Percentiles rank a stretch among this genome's conserved stretches.
Conservation (phyloP, 1,139 yeast species). For the Taiozyma sp. region DNA sequence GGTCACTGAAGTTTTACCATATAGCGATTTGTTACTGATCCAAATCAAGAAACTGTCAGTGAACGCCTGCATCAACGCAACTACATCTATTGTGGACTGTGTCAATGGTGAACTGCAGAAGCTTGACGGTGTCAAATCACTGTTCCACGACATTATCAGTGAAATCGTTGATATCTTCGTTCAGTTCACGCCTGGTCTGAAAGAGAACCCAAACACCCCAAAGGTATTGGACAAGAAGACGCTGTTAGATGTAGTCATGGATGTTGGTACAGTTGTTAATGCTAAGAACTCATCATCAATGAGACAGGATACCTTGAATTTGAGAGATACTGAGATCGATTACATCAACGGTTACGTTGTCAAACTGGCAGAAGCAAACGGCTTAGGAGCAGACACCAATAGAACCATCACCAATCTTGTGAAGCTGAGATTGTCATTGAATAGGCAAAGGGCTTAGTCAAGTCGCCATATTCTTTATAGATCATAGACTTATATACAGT, state of each 20-base stretch:
- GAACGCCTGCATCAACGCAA: slow-evolving; percentile 80
- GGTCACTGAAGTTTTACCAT: slow-evolving; percentile 41
- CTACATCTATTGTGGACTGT: slow-evolving; percentile 73
- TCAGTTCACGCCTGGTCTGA: slow-evolving; percentile 26
- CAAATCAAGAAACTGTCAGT: slow-evolving; percentile 77
- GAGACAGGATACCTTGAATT: slow-evolving; percentile 66
- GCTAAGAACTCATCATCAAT: slow-evolving; percentile 74
- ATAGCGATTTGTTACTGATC: slow-evolving; percentile 50
- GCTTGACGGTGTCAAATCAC: slow-evolving; percentile 30
- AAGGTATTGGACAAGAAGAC: slow-evolving; percentile 37
- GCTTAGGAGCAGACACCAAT: slow-evolving; percentile 26
- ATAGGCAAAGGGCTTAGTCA: slow-evolving; percentile 9
- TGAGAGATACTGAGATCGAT: slow-evolving; percentile 69
- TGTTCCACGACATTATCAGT: slow-evolving; percentile 43
- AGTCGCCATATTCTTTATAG: not conserved
- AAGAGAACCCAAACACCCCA: slow-evolving; percentile 18
- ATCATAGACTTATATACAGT: not conserved
- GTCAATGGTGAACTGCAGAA: slow-evolving; percentile 63
- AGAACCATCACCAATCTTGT: slow-evolving; percentile 29
- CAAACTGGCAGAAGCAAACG: slow-evolving; percentile 35
- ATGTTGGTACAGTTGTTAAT: slow-evolving; percentile 40
- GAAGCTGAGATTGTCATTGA: slow-evolving; percentile 25
- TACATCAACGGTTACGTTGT: slow-evolving; percentile 75
- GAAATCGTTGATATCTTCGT: slow-evolving; percentile 39
- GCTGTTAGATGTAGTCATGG: slow-evolving; percentile 40